Conservation (phyloP, 2,329 filamentous ascomycete species). For the Claviceps cyperi region DNA sequence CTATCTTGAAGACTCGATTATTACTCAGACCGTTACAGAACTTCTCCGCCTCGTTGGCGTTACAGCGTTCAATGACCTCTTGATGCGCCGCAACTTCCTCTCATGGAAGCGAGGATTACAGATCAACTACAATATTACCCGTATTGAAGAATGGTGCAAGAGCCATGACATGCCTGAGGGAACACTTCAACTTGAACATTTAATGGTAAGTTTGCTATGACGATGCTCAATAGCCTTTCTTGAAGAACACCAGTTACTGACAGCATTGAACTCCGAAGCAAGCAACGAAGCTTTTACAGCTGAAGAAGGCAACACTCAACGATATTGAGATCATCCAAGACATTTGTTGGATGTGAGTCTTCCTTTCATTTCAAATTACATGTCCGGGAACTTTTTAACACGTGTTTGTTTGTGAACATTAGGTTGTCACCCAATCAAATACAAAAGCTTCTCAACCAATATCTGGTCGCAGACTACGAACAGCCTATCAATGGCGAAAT, state of each 20-base stretch:
- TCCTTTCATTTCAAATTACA: neutral
- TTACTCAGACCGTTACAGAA: conserved; percentile 90
- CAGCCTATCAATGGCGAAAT: conserved; percentile 99
- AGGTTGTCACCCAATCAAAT: conserved; percentile 98
- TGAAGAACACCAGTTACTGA: conserved; percentile 25
- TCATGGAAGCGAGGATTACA: conserved; percentile 98
- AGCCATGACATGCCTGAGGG: conserved; percentile 99
- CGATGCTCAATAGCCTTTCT: conserved; percentile 9
- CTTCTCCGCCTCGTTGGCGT: conserved; percentile 86
- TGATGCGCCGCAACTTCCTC: conserved; percentile 96
- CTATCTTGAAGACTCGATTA: conserved; percentile 90
- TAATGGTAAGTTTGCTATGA: conserved; percentile 53
- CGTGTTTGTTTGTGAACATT: conserved; percentile 1
- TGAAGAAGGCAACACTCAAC: conserved; percentile 98
- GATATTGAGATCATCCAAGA: conserved; percentile 99
- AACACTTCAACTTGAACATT: conserved; percentile 88
- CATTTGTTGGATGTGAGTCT: conserved; percentile 95
- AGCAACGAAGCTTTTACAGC: conserved; percentile 92
- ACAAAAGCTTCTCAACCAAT: conserved; percentile 96
- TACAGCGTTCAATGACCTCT: conserved; percentile 92
- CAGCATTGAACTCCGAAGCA: conserved; percentile 28
- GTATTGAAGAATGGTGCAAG: conserved; percentile 99
- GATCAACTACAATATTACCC: conserved; percentile 99
- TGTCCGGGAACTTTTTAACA: neutral
- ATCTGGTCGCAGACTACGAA: conserved; percentile 96